Percentiles rank a stretch among this genome's conserved stretches.
phyloP scores from a whole-genome alignment of 2,329 filamentous ascomycete genomes.

The Monosporascus ibericus region DNA sequence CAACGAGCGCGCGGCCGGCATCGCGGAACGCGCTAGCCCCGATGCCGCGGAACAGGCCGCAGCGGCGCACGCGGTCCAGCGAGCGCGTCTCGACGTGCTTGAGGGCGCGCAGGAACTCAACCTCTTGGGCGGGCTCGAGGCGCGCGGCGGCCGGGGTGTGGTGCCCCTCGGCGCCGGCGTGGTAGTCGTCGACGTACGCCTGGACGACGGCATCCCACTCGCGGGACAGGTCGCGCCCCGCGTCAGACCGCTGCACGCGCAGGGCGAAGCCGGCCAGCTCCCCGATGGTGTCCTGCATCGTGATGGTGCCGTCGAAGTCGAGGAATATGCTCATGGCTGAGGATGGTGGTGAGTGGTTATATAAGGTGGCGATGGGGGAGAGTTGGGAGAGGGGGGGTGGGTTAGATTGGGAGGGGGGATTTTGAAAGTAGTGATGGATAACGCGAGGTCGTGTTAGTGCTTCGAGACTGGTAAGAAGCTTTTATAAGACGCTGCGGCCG shows the following conservation, averaged over 20 bases:
- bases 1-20: conserved; percentile 33
- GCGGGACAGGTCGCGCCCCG: conserved; percentile 24
- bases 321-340: conserved; percentile 40
- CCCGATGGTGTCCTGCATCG: conserved; percentile 45
- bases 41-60: conserved; percentile 40
- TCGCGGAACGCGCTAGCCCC: conserved; percentile 23
- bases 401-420: not conserved
- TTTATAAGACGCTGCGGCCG: no score
- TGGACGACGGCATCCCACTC: conserved; percentile 40
- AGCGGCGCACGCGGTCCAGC: conserved; percentile 35
- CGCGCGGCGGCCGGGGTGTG: conserved; percentile 27
- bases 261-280: conserved; percentile 40
- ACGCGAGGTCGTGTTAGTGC: not conserved
- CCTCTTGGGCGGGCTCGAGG: conserved; percentile 31
- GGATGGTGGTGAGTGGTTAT: not conserved
- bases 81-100: conserved; percentile 40
- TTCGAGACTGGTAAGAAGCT: not conserved
- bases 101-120: conserved; percentile 37
- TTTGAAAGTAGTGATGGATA: not conserved
- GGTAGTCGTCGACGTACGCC: conserved; percentile 38
- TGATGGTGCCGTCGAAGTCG: conserved; percentile 57
- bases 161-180: conserved; percentile 30
- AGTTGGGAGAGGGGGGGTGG: conserved; percentile 3
- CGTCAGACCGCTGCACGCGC: conserved; percentile 10
- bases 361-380: not conserved